Percentiles rank a stretch among this genome's conserved stretches.
Evolutionary conservation across 176 grass and related monocot genomes (phyloP).

Genomic region (Oryza australiensis): DNA sequence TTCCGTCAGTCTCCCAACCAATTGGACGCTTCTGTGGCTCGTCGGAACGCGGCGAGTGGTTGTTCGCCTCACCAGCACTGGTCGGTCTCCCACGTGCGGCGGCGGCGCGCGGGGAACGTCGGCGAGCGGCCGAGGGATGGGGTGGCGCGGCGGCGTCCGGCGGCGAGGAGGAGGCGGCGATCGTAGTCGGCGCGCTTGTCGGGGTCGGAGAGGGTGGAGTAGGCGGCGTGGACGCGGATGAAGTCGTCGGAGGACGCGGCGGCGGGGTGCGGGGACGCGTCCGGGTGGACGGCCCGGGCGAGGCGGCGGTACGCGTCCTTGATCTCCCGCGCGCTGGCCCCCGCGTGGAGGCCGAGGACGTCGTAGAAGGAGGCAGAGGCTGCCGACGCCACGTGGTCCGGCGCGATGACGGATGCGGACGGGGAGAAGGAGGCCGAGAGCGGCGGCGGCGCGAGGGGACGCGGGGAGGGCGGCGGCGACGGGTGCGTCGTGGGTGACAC

Average conservation of each 20-base stretch:
- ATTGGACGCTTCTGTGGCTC: not conserved
- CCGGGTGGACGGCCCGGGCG: conserved; percentile 55
- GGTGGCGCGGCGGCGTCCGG: not conserved
- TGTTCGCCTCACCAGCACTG: conserved; percentile 60
- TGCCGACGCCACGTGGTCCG: not conserved
- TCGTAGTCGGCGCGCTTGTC: conserved; percentile 66
- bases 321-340: conserved; percentile 52
- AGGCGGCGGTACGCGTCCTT: conserved; percentile 67
- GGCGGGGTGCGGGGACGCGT: conserved; percentile 34
- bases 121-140: conserved; percentile 28
- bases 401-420: conserved; percentile 14
- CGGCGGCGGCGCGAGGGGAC: conserved; percentile 25
- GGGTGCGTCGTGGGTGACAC: conserved; percentile 6
- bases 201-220: conserved; percentile 61
- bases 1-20: not conserved
- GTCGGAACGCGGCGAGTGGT: not conserved
- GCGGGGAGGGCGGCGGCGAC: conserved; percentile 19
- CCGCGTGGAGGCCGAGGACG: conserved; percentile 52
- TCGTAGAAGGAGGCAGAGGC: conserved; percentile 57
- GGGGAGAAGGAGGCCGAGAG: conserved; percentile 28
- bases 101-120: conserved; percentile 40
- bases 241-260: conserved; percentile 52
- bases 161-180: conserved; percentile 29
- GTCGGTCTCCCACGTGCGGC: conserved; percentile 72
- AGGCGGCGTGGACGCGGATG: conserved; percentile 70